Percentiles rank a stretch among this genome's conserved stretches.
Evolutionary conservation across 345 rosid species (phyloP).

Genomic region (Brassica rapa): DNA sequence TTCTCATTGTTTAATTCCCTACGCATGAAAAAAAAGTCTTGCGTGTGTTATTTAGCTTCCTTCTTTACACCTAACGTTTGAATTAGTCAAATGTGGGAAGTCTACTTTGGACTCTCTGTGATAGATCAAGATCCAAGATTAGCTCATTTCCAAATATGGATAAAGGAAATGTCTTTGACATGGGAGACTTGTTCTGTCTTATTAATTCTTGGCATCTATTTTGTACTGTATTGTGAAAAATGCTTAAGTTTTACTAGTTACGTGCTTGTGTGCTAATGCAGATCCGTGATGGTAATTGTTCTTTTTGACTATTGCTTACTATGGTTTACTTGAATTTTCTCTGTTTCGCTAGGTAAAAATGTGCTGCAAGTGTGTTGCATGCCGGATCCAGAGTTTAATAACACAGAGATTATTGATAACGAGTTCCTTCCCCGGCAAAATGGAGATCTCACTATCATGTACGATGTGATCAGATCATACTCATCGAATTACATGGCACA

Average conservation of each 20-base stretch:
- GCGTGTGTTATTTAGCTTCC: conserved; percentile 2
- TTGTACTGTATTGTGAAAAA: too few relatives aligned
- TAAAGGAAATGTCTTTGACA: too few relatives aligned
- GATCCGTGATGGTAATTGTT: not conserved
- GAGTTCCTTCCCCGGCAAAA: conserved; percentile 62
- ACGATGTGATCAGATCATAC: conserved; percentile 76
- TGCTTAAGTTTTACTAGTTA: too few relatives aligned
- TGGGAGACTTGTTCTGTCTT: too few relatives aligned
- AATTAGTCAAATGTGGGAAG: conserved; percentile 22
- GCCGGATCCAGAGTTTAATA: conserved; percentile 47
- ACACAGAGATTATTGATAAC: conserved; percentile 51
- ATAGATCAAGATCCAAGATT: not conserved
- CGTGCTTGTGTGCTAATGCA: too few relatives aligned
- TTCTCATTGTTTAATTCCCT: conserved; percentile 16
- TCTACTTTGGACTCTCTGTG: not conserved
- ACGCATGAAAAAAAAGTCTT: conserved; percentile 19
- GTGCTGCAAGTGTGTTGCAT: conserved; percentile 72
- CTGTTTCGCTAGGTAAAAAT: conserved; percentile 52
- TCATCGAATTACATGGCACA: conserved; percentile 68
- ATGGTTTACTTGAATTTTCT: conserved; percentile 5
- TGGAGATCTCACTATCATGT: conserved; percentile 90
- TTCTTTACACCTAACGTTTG: conserved; percentile 17
- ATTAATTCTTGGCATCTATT: too few relatives aligned
- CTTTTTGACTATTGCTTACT: conserved; percentile 2
- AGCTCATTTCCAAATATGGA: not conserved